Evolutionary conservation across 1,284 basidiomycete species (phyloP).

Genomic region (Sphaerobolus stellatus): DNA sequence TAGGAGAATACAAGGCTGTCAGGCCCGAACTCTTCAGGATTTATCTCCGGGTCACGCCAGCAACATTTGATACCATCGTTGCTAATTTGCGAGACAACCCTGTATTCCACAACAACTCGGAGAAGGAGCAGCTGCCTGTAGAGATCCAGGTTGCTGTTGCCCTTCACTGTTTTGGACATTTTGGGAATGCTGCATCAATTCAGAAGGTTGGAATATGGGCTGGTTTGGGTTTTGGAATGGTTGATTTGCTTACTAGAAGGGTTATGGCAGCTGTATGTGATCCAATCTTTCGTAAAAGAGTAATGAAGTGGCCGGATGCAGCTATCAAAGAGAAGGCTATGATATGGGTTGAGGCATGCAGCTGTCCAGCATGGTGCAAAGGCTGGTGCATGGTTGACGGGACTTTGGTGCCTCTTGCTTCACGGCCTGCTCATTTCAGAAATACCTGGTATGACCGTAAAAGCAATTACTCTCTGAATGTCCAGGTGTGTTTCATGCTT

Average conservation of each 20-base stretch:
- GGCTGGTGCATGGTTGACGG: constrained; percentile 41
- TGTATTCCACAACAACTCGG: constrained; percentile 26
- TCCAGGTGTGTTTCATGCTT: constrained; percentile 27
- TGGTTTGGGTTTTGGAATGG: constrained; percentile 27
- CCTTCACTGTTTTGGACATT: constrained; percentile 31
- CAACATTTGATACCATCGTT: constrained; percentile 21
- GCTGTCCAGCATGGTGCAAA: constrained; percentile 34
- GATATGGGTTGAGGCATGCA: constrained; percentile 29
- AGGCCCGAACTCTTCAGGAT: too few relatives aligned
- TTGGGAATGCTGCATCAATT: constrained; percentile 33
- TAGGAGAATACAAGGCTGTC: too few relatives aligned
- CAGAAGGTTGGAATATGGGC: constrained; percentile 35
- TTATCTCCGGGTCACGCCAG: constrained; percentile 28
- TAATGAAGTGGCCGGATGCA: constrained; percentile 10
- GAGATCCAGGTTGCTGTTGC: constrained; percentile 31
- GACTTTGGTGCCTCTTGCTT: constrained; percentile 34
- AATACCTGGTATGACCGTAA: constrained; percentile 40
- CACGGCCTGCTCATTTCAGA: constrained; percentile 31
- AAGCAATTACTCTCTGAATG: constrained; percentile 37
- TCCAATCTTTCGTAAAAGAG: too few relatives aligned
- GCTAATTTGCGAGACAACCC: not conserved
- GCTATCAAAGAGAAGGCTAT: constrained; percentile 7
- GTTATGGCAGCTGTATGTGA: constrained; percentile 28
- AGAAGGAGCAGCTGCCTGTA: constrained; percentile 24
- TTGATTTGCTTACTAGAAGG: constrained; percentile 26